These are phyloP conservation scores for Beauveria asiatica DNA, from an alignment of 2,329 filamentous ascomycete species.

Conservation along the genomic window DNA sequence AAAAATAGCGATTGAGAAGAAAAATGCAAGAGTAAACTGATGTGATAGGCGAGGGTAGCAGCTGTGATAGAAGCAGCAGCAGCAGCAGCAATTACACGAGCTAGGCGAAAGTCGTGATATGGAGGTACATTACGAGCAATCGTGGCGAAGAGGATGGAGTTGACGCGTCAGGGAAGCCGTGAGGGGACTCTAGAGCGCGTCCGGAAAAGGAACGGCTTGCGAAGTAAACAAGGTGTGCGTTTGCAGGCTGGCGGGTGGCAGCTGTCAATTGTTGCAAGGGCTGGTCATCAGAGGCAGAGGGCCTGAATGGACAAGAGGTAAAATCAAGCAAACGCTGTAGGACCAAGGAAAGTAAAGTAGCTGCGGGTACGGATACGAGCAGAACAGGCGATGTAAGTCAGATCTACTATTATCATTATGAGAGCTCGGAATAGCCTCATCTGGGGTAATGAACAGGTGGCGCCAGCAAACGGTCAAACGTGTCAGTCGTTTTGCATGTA, in stretches of 20 bases:
- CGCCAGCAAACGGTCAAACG: neutral
- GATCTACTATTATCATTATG: too few species aligned
- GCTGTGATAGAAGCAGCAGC: neutral
- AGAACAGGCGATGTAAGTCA: neutral
- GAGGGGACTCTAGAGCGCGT: neutral
- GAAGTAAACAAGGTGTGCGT: neutral
- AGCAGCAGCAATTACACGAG: neutral
- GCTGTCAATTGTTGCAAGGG: neutral
- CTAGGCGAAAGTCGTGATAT: conserved; percentile 2
- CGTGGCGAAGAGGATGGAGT: neutral
- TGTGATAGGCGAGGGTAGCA: conserved; percentile 2
- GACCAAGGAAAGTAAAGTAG: neutral
- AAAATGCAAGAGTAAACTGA: conserved; percentile 6
- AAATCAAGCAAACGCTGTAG: neutral
- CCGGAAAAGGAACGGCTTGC: neutral
- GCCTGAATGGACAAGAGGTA: neutral
- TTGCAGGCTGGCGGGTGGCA: conserved; percentile 5
- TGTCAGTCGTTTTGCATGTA: neutral
- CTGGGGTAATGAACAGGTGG: neutral
- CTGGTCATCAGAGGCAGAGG: neutral
- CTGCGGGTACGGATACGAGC: neutral
- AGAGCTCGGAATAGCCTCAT: neutral
- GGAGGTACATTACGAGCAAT: too few species aligned
- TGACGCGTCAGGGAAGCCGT: neutral
- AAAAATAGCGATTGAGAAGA: neutral